Conservation (phyloP, 2,329 filamentous ascomycete species). For the Cryphonectria parasitica region DNA sequence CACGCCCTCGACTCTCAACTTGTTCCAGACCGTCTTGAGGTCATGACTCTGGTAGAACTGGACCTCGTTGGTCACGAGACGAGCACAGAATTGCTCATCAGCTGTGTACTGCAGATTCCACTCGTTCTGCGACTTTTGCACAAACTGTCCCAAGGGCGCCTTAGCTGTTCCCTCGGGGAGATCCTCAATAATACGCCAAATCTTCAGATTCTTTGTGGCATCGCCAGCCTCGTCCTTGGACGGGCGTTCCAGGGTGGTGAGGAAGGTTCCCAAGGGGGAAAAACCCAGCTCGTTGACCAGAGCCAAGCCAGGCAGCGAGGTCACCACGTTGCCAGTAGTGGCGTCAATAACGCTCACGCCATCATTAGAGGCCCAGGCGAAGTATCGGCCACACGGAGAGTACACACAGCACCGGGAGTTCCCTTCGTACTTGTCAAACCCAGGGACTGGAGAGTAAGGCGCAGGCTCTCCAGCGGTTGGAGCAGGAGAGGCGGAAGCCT, state of each 20-base stretch:
- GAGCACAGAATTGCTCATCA: conserved; percentile 92
- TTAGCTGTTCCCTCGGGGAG: conserved; percentile 64
- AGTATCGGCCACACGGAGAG: conserved; percentile 93
- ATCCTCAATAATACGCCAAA: conserved; percentile 85
- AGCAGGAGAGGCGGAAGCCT: background rate
- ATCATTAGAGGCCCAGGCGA: conserved; percentile 90
- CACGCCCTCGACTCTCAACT: conserved; percentile 89
- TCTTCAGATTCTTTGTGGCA: conserved; percentile 93
- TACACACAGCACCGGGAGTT: conserved; percentile 94
- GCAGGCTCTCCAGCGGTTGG: conserved; percentile 47
- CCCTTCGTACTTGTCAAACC: conserved; percentile 86
- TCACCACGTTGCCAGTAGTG: conserved; percentile 72
- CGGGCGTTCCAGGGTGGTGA: conserved; percentile 96
- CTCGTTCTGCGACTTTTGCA: conserved; percentile 92
- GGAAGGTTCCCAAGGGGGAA: conserved; percentile 86
- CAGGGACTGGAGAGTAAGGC: conserved; percentile 81
- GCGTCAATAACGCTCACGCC: conserved; percentile 85
- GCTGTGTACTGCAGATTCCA: conserved; percentile 98
- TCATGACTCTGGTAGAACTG: conserved; percentile 94
- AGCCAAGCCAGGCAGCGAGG: conserved; percentile 69
- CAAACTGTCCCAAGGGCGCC: conserved; percentile 82
- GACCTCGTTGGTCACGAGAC: conserved; percentile 93
- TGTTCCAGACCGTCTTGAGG: conserved; percentile 88
- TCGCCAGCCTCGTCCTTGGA: conserved; percentile 92
- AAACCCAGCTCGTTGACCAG: conserved; percentile 96